Evolutionary conservation across 768 basidiomycete species (phyloP), one percentile per base, ranked within the genome.

Genomic region (Termitomyces sp.): DNA sequence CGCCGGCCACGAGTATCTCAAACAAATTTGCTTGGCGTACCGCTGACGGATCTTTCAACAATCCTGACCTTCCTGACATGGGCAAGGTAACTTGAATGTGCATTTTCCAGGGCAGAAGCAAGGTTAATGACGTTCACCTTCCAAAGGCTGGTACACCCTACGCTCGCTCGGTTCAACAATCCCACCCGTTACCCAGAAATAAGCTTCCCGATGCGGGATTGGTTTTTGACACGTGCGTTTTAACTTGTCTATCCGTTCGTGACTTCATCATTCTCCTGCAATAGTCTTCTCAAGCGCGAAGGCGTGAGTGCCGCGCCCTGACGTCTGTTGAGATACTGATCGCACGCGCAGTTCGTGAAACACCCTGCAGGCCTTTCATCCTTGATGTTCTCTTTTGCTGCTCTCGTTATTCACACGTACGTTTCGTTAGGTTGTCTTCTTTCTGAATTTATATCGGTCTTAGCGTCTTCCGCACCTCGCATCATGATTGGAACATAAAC

Each of bases 381-480:
- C 45, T 64, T 90, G 66, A 87, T 93, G 85, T 93, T 93, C 66
- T 75, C 85, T 7, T 92, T 90, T 60, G 92, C 90, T 8, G 84
- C 90, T 1, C 79, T 92, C 13, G 89, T 93, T 41, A 90, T 92
- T 51, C 91, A 92, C 66, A 83, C 75, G 85, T 86, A 64, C 48
- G 73, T 62, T 14, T 41, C 36, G 38, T 52, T 32, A 11, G 16
- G 24, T 32, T 8, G 16, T 28, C 40, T 56, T 43, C n/a, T n/a
- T 22, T 33, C 7, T 51, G n/a, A 32, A 40, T 35, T 24, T 52
- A 35, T 14, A 41, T 33, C 6, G 20, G 33, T 48, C 45, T 51
- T 63, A 91, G 88, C 47, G 84, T 92, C 54, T 95, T 95, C 81
- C 89, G 90, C 44, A 94, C 92, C 0, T 83, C 84, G 11, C 88